Conservation (phyloP, 345 rosid species). For the Zanthoxylum bungeanum region DNA sequence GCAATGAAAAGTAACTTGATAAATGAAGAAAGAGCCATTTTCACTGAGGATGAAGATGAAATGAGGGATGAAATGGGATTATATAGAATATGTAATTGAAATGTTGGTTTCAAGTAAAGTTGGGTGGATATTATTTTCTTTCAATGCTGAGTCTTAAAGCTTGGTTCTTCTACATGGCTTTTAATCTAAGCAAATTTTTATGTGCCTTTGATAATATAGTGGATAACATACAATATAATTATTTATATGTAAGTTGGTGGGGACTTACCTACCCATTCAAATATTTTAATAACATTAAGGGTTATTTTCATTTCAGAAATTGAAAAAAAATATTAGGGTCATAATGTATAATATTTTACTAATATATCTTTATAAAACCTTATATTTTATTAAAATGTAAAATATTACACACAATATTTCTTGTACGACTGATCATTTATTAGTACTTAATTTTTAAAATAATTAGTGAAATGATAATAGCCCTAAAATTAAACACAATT, state of each 20-base stretch:
- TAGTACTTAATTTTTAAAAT: no score
- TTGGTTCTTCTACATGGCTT: slow-evolving; percentile 35
- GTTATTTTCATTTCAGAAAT: no score
- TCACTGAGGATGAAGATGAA: slow-evolving; percentile 21
- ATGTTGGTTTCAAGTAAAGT: slow-evolving; percentile 47
- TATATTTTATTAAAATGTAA: no score
- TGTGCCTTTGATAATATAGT: background rate
- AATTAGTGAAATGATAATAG: no score
- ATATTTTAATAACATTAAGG: no score
- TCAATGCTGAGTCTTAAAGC: slow-evolving; percentile 35
- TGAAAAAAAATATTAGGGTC: no score
- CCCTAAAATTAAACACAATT: no score
- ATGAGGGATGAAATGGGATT: slow-evolving; percentile 16
- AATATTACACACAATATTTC: no score
- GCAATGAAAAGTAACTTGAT: slow-evolving; percentile 29
- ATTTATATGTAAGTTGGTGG: background rate
- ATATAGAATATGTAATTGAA: slow-evolving; percentile 21
- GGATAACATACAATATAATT: background rate
- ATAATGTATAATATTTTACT: no score
- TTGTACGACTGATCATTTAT: no score
- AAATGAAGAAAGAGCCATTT: slow-evolving; percentile 31
- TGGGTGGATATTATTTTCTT: slow-evolving; percentile 2
- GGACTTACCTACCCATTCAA: background rate
- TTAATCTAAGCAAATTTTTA: slow-evolving; percentile 18
- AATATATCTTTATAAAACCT: no score